Percentiles rank a stretch among this genome's conserved stretches.
phyloP scores from a whole-genome alignment of 2,329 filamentous ascomycete genomes.

The Boeremia exigua region DNA sequence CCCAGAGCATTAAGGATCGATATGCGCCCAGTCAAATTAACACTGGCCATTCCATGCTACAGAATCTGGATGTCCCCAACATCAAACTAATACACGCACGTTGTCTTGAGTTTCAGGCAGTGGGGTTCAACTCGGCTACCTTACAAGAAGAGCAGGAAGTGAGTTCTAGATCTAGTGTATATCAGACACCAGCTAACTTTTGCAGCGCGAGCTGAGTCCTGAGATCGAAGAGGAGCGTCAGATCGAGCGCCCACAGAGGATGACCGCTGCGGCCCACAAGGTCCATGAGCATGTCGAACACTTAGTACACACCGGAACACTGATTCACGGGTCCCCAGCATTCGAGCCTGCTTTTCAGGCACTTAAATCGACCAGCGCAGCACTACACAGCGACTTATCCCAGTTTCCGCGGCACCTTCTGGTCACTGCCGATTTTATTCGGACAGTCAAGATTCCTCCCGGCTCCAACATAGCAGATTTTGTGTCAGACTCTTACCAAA shows the following conservation, averaged over 20 bases:
- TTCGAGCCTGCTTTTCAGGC: slow-evolving; percentile 56
- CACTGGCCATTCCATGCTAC: slow-evolving; percentile 8
- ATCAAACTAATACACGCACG: slow-evolving; percentile 27
- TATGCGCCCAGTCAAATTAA: slow-evolving; percentile 53
- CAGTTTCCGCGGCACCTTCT: slow-evolving; percentile 52
- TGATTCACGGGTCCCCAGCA: slow-evolving; percentile 36
- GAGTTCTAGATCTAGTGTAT: neutral
- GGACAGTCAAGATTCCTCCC: slow-evolving; percentile 49
- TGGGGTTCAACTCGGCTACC: slow-evolving; percentile 42
- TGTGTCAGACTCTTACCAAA: slow-evolving; percentile 56
- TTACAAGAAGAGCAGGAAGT: slow-evolving; percentile 68
- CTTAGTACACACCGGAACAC: slow-evolving; percentile 50
- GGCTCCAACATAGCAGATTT: slow-evolving; percentile 1
- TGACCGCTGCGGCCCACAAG: slow-evolving; percentile 49
- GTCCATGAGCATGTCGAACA: slow-evolving; percentile 53
- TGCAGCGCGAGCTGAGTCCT: slow-evolving; percentile 66
- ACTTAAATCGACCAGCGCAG: slow-evolving; percentile 52
- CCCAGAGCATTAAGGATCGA: slow-evolving; percentile 57
- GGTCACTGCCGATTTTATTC: slow-evolving; percentile 59
- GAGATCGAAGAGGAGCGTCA: slow-evolving; percentile 68
- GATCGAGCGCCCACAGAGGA: slow-evolving; percentile 55
- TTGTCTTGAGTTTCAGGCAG: slow-evolving; percentile 35
- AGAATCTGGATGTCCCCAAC: slow-evolving; percentile 25
- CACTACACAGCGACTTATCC: slow-evolving; percentile 35
- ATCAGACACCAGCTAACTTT: neutral